Base-by-base conservation (phyloP, 345 rosid species). In the Pistacia atlantica region DNA sequence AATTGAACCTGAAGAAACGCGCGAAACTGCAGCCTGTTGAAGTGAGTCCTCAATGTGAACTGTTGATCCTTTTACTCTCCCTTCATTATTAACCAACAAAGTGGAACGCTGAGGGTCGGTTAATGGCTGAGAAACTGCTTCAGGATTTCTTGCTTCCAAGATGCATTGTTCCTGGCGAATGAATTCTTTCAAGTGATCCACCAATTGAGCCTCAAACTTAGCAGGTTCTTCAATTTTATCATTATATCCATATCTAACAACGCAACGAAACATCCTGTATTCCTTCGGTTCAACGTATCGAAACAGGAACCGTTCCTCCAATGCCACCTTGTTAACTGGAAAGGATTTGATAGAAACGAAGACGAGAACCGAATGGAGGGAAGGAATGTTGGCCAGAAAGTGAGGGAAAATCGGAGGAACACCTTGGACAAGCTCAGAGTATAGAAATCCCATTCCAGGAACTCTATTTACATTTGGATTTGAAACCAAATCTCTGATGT, bases 341-440 rank as follows among this genome's bases (percentile, higher is more conserved):
- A 95, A 66, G 18, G 75, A 74, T 87, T 92, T 92, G 72, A 91
- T 84, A 0, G 97, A 91, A 77, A 94, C 88, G 57, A 91, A 80
- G 38, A 95, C 88, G 0, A 91, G 75, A 75, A 95, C 89, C 0
- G 90, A 90, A 67, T 90, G 98, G 5, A 86, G 76, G 1, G 94
- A 84, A 0, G 94, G 91, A 35, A 95, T 74, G 63, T 84, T 89
- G 2, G 87, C 67, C 1, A 95, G 63, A 70, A 85, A 91, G 49
- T 93, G 98, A 22, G 92, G 78, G 67, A 91, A 86, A 52, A 93
- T 84, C 0, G 93, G 98, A 59, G 97, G 93, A 55, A 90, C 89
- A 42, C 97, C 97, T 14, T 93, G 92, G 16, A 89, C 94, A 49
- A 91, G 91, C 82, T 93, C 95, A 0, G 94, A 85, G 82, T 90